A percentile compares a stretch with the other conserved stretches of the same genome.
These are phyloP conservation scores for Kandelia obovata DNA, from an alignment of 345 rosid genomes.

Conservation along the genomic window DNA sequence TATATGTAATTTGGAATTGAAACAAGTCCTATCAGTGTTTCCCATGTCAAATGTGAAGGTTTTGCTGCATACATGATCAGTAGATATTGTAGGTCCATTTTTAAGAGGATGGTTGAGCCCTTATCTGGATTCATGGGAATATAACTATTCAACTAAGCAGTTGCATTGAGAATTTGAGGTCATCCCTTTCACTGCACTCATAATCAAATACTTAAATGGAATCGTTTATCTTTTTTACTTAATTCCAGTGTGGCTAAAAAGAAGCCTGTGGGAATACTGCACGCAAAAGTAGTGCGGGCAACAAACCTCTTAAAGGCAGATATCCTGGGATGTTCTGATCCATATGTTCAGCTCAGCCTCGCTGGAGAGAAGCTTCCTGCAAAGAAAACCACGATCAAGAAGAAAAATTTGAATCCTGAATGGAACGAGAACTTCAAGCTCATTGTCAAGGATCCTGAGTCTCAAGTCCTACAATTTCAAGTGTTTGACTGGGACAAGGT, in stretches of 20 bases:
- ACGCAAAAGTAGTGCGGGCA: conserved; percentile 65
- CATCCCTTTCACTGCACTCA: not conserved
- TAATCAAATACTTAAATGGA: not conserved
- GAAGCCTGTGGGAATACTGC: conserved; percentile 76
- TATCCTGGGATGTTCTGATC: conserved; percentile 67
- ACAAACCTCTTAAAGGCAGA: conserved; percentile 58
- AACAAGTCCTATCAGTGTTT: not conserved
- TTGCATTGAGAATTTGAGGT: not conserved
- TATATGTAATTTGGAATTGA: not conserved
- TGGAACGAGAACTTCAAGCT: conserved; percentile 83
- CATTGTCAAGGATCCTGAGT: conserved; percentile 51
- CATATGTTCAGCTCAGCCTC: conserved; percentile 61
- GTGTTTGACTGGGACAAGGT: conserved; percentile 91
- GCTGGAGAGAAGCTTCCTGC: conserved; percentile 58
- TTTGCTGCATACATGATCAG: not conserved
- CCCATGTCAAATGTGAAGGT: not conserved
- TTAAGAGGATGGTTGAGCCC: not conserved
- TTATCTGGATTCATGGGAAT: not conserved
- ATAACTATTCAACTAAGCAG: no score
- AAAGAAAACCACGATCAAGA: conserved; percentile 71
- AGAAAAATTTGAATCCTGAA: conserved; percentile 67
- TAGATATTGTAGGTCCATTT: not conserved
- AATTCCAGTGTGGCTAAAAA: conserved; percentile 43
- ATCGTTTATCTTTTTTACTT: conserved; percentile 8
- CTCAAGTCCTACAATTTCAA: conserved; percentile 63